Conservation (phyloP, 139 green algal genomes). For the Chlamydomonas schloesseri region DNA sequence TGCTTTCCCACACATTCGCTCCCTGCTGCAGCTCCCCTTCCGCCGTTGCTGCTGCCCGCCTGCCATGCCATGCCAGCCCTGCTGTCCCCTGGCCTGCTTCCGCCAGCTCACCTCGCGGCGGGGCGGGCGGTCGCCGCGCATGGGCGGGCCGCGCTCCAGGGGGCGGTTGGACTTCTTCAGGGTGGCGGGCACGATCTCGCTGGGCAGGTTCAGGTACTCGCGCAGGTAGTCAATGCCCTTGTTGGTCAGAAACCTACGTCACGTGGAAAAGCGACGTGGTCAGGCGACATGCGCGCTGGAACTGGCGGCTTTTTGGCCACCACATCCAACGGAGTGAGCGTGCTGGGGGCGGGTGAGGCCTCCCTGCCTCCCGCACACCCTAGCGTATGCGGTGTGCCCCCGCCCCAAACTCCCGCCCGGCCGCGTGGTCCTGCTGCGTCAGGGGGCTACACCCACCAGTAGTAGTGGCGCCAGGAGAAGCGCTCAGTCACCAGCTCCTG, state of each 20-base stretch:
- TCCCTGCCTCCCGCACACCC: too few relatives aligned
- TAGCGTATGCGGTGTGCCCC: too few relatives aligned
- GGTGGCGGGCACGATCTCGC: conserved; percentile 94
- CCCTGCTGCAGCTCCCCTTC: too few relatives aligned
- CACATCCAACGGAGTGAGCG: too few relatives aligned
- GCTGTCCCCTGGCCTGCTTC: background rate
- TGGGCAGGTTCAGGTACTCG: conserved; percentile 97
- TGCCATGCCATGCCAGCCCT: too few relatives aligned
- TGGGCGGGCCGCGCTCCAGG: conserved; percentile 59
- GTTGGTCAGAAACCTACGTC: conserved; percentile 95
- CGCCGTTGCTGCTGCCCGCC: too few relatives aligned
- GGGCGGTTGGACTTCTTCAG: conserved; percentile 94
- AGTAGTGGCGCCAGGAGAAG: conserved; percentile 99
- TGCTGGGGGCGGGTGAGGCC: too few relatives aligned
- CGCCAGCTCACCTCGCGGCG: conserved; percentile 38
- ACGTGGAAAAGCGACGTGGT: too few relatives aligned
- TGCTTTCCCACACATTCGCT: too few relatives aligned
- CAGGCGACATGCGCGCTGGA: too few relatives aligned
- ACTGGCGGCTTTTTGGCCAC: too few relatives aligned
- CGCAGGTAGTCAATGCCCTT: conserved; percentile 98
- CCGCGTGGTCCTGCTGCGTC: background rate
- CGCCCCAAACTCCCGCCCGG: too few relatives aligned
- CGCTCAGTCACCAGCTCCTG: conserved; percentile 96
- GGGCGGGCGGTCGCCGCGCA: conserved; percentile 57
- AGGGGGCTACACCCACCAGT: conserved; percentile 92